Conservation (phyloP, 176 grass and related monocot genomes). For the Oryza brachyantha region DNA sequence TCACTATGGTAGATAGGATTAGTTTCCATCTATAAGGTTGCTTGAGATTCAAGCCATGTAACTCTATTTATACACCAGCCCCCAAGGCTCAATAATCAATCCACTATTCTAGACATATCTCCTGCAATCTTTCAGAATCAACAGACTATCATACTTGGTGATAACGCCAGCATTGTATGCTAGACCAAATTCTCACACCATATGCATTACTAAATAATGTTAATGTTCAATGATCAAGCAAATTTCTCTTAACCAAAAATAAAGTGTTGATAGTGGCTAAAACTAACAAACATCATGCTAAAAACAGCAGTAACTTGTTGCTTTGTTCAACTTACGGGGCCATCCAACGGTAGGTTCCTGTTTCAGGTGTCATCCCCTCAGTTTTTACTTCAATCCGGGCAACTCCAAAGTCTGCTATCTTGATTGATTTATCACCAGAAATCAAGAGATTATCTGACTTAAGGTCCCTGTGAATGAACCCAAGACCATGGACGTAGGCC, state of each 20-base stretch:
- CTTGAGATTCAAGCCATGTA: no score
- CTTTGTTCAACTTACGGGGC: constrained; percentile 51
- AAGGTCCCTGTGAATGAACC: constrained; percentile 60
- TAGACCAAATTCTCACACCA: not conserved
- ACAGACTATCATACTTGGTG: not conserved
- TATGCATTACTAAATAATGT: not conserved
- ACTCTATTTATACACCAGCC: no score
- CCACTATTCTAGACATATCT: no score
- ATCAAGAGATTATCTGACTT: constrained; percentile 61
- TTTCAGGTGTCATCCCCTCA: constrained; percentile 65
- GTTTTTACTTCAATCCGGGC: constrained; percentile 56
- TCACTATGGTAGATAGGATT: no score
- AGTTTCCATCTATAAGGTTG: no score
- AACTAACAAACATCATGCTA: not conserved
- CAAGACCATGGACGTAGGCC: constrained; percentile 56
- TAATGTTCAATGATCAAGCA: not conserved
- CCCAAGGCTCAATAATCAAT: no score
- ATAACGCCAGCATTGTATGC: not conserved
- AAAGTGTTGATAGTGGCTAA: not conserved
- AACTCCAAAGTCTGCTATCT: constrained; percentile 63
- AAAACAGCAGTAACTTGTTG: not conserved
- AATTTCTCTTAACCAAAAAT: not conserved
- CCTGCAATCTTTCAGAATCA: no score
- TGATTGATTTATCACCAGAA: constrained; percentile 47
- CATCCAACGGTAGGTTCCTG: constrained; percentile 71